Percentiles rank a stretch among this genome's conserved stretches.
Conservation (phyloP, 306 rosid genomes). For the Canavalia gladiata region DNA sequence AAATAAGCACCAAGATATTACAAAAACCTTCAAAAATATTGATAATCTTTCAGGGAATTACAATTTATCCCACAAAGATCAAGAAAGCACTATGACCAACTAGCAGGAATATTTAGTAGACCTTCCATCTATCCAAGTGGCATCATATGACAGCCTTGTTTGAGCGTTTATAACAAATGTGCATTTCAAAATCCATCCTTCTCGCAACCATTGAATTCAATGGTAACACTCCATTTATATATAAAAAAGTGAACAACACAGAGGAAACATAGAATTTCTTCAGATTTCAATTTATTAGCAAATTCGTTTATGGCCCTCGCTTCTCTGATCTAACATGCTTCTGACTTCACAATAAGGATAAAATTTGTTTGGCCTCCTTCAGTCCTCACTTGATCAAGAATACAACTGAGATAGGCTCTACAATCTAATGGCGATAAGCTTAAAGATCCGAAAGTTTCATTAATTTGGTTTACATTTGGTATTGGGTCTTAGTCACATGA, state of each 20-base stretch:
- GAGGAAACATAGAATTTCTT: background rate
- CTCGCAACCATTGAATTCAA: slow-evolving; percentile 4
- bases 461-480: too few relatives aligned
- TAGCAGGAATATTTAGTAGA: slow-evolving; percentile 17
- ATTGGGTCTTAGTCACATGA: background rate
- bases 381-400: background rate
- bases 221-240: background rate
- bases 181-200: background rate
- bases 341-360: background rate
- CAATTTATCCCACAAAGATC: background rate
- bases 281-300: background rate
- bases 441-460: too few relatives aligned
- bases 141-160: background rate
- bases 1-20: slow-evolving; percentile 25
- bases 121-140: slow-evolving; percentile 6
- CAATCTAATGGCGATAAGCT: too few relatives aligned
- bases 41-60: slow-evolving; percentile 21
- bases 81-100: background rate
- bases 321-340: background rate
- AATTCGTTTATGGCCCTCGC: background rate
- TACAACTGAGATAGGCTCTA: background rate
- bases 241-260: background rate
- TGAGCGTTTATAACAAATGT: background rate
- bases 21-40: slow-evolving; percentile 4
- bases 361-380: slow-evolving; percentile 1